Conservation (phyloP, 768 basidiomycete genomes). For the Amanita brunnescens region DNA sequence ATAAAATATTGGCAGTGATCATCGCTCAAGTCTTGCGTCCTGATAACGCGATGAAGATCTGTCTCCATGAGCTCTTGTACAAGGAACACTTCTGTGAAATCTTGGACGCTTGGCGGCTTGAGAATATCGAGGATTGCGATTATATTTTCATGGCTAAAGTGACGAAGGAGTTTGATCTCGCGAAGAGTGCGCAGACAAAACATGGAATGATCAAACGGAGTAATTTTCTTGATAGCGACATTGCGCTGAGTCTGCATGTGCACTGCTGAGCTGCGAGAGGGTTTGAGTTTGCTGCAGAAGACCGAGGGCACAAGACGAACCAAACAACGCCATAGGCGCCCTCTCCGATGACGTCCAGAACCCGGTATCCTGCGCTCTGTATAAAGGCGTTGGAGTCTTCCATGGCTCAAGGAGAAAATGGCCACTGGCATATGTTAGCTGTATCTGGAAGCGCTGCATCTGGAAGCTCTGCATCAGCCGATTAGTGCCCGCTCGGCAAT, state of each 20-base stretch:
- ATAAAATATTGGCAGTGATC: conserved; percentile 59
- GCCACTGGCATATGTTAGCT: neutral
- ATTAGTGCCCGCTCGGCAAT: conserved; percentile 1
- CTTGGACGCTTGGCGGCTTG: conserved; percentile 64
- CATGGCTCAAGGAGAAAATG: conserved; percentile 1
- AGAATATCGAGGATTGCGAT: conserved; percentile 89
- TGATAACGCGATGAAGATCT: conserved; percentile 84
- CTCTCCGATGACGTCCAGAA: conserved; percentile 71
- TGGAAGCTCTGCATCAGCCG: neutral
- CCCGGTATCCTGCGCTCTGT: conserved; percentile 62
- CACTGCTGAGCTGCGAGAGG: conserved; percentile 53
- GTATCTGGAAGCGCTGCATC: neutral
- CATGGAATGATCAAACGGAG: conserved; percentile 89
- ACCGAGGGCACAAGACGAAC: neutral
- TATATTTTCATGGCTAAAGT: conserved; percentile 78
- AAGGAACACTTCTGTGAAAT: conserved; percentile 88
- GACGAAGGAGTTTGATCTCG: conserved; percentile 83
- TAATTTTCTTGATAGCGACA: conserved; percentile 94
- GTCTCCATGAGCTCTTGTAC: conserved; percentile 85
- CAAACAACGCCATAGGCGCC: conserved; percentile 86
- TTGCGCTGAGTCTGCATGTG: conserved; percentile 75
- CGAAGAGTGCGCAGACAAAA: conserved; percentile 86
- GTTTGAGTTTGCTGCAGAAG: neutral
- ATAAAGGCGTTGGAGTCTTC: conserved; percentile 6
- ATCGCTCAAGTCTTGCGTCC: conserved; percentile 83